These are phyloP conservation scores for Pneumocystis sp. DNA, from an alignment of 1,139 yeast genomes.

Conservation along the genomic window DNA sequence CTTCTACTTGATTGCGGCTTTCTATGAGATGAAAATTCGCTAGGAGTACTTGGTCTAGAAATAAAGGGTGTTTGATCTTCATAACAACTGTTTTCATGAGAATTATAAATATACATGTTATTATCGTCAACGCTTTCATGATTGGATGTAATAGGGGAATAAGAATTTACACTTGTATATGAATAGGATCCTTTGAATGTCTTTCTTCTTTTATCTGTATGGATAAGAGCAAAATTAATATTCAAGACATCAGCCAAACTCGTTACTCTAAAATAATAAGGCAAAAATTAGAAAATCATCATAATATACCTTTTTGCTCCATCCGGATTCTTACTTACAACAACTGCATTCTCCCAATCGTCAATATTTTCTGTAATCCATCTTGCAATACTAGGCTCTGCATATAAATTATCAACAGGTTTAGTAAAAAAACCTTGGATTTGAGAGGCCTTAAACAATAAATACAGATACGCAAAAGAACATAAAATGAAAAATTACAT, in stretches of 20 bases:
- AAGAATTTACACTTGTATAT: conserved; percentile 38
- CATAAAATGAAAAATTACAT: conserved; percentile 21
- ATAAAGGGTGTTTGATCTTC: background rate
- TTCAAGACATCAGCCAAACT: conserved; percentile 90
- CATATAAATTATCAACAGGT: conserved; percentile 91
- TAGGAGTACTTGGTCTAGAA: background rate
- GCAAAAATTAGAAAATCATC: background rate
- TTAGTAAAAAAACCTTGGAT: conserved; percentile 98
- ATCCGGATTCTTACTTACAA: conserved; percentile 93
- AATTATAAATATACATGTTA: background rate
- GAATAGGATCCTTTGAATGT: conserved; percentile 1
- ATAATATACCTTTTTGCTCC: conserved; percentile 60
- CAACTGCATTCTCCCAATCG: conserved; percentile 72
- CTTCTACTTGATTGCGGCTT: background rate
- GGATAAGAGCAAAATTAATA: conserved; percentile 96
- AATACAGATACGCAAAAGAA: background rate
- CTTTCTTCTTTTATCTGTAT: conserved; percentile 88
- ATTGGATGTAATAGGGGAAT: conserved; percentile 18
- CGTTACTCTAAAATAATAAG: conserved; percentile 38
- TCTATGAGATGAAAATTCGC: background rate
- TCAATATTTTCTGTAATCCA: conserved; percentile 89
- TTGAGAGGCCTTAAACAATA: conserved; percentile 49
- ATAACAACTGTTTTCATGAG: background rate
- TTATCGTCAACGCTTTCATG: background rate
- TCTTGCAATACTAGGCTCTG: conserved; percentile 90